Conservation (phyloP, 2,329 filamentous ascomycete genomes). For the Xylaria sp. region DNA sequence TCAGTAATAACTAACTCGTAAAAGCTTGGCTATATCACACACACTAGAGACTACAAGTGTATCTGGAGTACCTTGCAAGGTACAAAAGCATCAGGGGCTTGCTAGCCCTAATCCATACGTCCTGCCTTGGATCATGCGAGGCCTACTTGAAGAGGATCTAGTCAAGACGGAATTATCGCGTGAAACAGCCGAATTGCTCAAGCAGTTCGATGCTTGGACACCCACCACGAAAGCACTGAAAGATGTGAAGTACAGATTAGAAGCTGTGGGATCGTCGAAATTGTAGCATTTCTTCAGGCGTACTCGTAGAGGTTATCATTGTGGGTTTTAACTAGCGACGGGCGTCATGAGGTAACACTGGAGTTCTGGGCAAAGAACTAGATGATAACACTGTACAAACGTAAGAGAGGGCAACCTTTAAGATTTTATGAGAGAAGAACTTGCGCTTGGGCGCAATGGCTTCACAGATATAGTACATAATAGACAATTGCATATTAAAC, state of each 20-base stretch:
- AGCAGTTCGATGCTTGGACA: slow-evolving; percentile 93
- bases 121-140: slow-evolving; percentile 94
- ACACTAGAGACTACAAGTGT: slow-evolving; percentile 75
- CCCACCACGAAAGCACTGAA: slow-evolving; percentile 89
- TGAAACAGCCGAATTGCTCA: slow-evolving; percentile 83
- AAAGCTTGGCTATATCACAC: slow-evolving; percentile 74
- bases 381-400: slow-evolving; percentile 4
- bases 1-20: slow-evolving; percentile 26
- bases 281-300: slow-evolving; percentile 56
- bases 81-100: slow-evolving; percentile 62
- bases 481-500: background rate
- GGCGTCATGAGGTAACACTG: slow-evolving; percentile 10
- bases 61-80: slow-evolving; percentile 58
- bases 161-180: slow-evolving; percentile 81
- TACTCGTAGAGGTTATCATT: slow-evolving; percentile 9
- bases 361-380: slow-evolving; percentile 27
- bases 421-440: background rate
- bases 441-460: background rate
- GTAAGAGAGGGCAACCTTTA: background rate
- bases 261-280: slow-evolving; percentile 90
- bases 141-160: slow-evolving; percentile 88
- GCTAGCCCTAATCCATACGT: slow-evolving; percentile 82
- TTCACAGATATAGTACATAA: slow-evolving; percentile 15
- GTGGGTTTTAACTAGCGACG: slow-evolving; percentile 15
- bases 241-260: slow-evolving; percentile 94